Base-by-base conservation (phyloP, 2,329 filamentous ascomycete genomes). In the Talaromyces sp. region DNA sequence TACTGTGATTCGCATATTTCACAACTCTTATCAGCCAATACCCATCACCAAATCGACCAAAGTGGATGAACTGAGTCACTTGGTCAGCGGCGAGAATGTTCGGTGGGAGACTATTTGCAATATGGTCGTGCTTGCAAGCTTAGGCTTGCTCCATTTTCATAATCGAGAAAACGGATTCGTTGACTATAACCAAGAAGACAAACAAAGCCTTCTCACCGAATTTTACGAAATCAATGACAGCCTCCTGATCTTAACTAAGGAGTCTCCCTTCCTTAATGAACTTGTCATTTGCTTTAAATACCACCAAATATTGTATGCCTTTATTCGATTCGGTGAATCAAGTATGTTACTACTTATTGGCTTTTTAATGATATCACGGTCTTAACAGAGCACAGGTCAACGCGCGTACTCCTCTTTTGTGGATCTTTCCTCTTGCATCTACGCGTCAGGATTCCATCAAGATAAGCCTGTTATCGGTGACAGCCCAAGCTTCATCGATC, bases 21-120 rank as follows among this genome's bases (percentile, higher is more conserved):
- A 32, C 17, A 54, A 54, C 52, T 35, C 52, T 29, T 32, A 54
- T 21, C 52, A 54, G 29, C n/a, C 52, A 19, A 35, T 54, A 54
- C 29, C 52, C 2, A 19, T 54, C 14, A 54, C 26, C 27, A 54
- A 54, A 21, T 54, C 52, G 29, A 31, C 52, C 12, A 29, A 12
- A 14, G 29, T 35, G 27, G 14, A 35, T 35, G 52, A 54, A 32
- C 31, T 54, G 12, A n/a, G 52, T 19, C 52, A n/a, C 19, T 54
- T 54, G 52, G 26, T 35, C 41, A 52, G 46, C 35, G 46, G 56
- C 46, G 56, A 51, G 46, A 58, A 58, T 38, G 43, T 52, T 19
- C 50, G 56, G 21, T 58, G 56, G 31, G 43, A 52, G 56, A 58
- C 43, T n/a, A 54, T 54, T n/a, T 26, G 52, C 26, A 54, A 35